Evolutionary conservation across 805 yeast species (phyloP).

Genomic region (Tetrapisispora namnaoensis): DNA sequence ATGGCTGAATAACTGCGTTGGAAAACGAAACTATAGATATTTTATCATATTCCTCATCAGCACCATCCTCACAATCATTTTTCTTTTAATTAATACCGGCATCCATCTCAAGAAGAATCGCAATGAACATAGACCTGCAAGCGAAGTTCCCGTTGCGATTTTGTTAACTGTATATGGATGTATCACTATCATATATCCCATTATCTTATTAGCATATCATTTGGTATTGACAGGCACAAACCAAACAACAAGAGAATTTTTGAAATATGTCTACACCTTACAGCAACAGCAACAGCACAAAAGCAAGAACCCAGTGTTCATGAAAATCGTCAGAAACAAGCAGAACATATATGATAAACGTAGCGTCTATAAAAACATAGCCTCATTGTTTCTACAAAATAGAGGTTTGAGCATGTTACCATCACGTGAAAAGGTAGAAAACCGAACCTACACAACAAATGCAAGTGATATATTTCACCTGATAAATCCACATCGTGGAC

Average conservation of each 20-base stretch:
- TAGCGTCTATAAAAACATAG: conserved; percentile 26
- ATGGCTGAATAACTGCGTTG: conserved; percentile 69
- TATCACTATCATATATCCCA: conserved; percentile 45
- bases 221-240: conserved; percentile 43
- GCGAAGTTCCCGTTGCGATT: conserved; percentile 34
- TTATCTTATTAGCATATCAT: conserved; percentile 44
- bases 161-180: conserved; percentile 43
- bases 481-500: neutral
- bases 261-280: conserved; percentile 26
- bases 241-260: conserved; percentile 65
- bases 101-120: conserved; percentile 14
- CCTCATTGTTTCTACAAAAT: conserved; percentile 28
- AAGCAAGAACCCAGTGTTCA: conserved; percentile 26
- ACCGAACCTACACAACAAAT: conserved; percentile 2
- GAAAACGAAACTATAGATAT: conserved; percentile 58
- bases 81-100: conserved; percentile 16
- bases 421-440: conserved; percentile 17
- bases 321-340: conserved; percentile 14
- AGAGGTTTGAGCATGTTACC: conserved; percentile 32
- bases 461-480: neutral
- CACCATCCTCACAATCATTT: conserved; percentile 25
- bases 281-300: neutral
- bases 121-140: neutral
- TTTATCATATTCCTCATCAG: conserved; percentile 44
- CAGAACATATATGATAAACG: conserved; percentile 33